Evolutionary conservation across 768 basidiomycete genomes (phyloP).

Genomic region (Xerocomellus intermedius): DNA sequence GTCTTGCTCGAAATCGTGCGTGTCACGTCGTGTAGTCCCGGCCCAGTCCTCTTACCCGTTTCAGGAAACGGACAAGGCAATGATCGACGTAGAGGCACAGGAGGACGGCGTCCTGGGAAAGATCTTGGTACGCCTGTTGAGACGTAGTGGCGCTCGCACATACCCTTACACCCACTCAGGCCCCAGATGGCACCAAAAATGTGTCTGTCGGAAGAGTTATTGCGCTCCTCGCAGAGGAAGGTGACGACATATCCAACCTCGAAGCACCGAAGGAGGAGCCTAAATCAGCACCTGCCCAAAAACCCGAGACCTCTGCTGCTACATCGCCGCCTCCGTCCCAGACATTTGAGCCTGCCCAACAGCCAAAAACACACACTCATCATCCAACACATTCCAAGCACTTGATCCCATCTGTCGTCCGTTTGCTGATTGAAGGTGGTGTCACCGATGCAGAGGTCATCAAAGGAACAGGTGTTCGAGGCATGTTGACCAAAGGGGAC

Average conservation of each 20-base stretch:
- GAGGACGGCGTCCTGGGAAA: constrained; percentile 94
- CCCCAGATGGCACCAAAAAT: constrained; percentile 76
- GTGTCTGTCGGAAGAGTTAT: constrained; percentile 87
- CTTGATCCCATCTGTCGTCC: constrained; percentile 87
- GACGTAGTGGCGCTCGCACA: background rate
- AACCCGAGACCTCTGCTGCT: constrained; percentile 24
- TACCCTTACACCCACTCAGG: constrained; percentile 38
- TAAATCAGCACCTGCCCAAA: constrained; percentile 12
- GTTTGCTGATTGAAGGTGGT: constrained; percentile 61
- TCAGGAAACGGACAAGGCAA: constrained; percentile 93
- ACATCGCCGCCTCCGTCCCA: constrained; percentile 15
- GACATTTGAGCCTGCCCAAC: constrained; percentile 22
- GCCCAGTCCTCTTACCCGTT: constrained; percentile 1
- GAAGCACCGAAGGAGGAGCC: constrained; percentile 51
- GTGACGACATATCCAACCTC: constrained; percentile 89
- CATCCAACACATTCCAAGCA: constrained; percentile 57
- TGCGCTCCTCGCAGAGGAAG: constrained; percentile 92
- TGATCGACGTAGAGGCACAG: constrained; percentile 98
- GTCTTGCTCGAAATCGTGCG: constrained; percentile 87
- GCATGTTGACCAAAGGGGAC: constrained; percentile 97
- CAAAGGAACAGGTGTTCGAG: constrained; percentile 85
- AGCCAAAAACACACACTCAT: constrained; percentile 35
- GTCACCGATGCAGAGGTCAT: constrained; percentile 63
- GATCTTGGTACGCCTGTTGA: constrained; percentile 66
- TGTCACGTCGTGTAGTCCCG: constrained; percentile 12